These are phyloP conservation scores for Magnaporthiopsis rhizophila DNA, from an alignment of 2,329 filamentous ascomycete species.

Conservation along the genomic window DNA sequence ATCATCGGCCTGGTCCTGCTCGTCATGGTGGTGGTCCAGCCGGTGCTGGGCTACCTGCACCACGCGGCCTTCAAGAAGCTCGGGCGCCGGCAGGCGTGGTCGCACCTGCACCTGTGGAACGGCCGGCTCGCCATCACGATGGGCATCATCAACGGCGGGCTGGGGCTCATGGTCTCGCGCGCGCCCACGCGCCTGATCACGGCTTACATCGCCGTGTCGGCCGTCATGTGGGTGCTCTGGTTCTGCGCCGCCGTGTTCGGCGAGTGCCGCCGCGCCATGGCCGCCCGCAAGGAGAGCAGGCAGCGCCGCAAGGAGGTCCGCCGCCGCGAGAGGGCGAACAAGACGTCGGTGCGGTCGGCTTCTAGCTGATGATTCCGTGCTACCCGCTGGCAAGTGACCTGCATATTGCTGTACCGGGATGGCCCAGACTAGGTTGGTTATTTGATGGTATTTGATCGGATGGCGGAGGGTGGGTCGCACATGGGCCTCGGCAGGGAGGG, in stretches of 20 bases:
- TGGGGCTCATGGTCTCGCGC: conserved; percentile 31
- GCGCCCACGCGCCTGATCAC: conserved; percentile 20
- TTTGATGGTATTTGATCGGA: background rate
- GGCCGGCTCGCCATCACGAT: conserved; percentile 31
- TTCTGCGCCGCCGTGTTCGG: conserved; percentile 22
- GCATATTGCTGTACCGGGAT: no score
- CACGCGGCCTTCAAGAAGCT: conserved; percentile 31
- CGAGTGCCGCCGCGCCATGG: conserved; percentile 21
- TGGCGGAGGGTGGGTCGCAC: background rate
- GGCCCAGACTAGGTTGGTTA: background rate
- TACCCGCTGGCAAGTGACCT: conserved; percentile 67
- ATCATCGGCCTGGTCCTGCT: conserved; percentile 38
- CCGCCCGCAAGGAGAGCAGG: conserved; percentile 11
- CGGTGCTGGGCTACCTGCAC: conserved; percentile 32
- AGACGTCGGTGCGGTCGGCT: background rate
- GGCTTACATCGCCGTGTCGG: conserved; percentile 31
- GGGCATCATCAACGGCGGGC: conserved; percentile 36
- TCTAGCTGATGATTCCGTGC: background rate
- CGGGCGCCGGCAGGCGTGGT: conserved; percentile 30
- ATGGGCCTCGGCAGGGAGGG: background rate
- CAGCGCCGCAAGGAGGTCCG: conserved; percentile 4
- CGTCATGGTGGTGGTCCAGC: conserved; percentile 30
- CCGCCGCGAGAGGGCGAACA: conserved; percentile 3
- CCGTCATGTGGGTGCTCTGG: conserved; percentile 29
- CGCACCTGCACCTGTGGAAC: conserved; percentile 33